Evolutionary conservation across 2,329 filamentous ascomycete genomes (phyloP).

Genomic region (Chaetomium olivaceum): DNA sequence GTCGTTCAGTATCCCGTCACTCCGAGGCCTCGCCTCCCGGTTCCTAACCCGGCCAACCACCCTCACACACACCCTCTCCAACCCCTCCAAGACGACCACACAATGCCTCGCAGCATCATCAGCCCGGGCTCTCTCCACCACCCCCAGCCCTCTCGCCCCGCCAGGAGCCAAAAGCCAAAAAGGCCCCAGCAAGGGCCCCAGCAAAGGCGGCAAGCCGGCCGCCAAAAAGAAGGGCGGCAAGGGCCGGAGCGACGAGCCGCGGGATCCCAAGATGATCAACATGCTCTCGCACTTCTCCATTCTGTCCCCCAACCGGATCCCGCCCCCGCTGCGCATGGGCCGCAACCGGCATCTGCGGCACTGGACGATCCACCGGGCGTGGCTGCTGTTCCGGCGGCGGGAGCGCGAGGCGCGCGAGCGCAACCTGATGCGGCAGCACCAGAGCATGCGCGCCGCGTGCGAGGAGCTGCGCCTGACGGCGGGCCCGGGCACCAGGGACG

Average conservation of each 20-base stretch:
- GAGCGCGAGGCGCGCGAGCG: slow-evolving; percentile 63
- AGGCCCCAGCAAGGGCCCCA: not conserved
- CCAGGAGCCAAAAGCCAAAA: slow-evolving; percentile 11
- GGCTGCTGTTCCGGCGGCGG: slow-evolving; percentile 76
- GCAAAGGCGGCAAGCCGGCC: slow-evolving; percentile 4
- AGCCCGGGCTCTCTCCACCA: slow-evolving; percentile 22
- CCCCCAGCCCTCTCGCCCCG: slow-evolving; percentile 7
- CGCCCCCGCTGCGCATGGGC: slow-evolving; percentile 78
- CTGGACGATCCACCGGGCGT: slow-evolving; percentile 98
- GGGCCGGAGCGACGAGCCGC: slow-evolving; percentile 22
- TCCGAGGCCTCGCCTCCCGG: slow-evolving; percentile 29
- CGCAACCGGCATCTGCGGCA: slow-evolving; percentile 86
- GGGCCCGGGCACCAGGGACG: slow-evolving; percentile 57
- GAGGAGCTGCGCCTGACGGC: slow-evolving; percentile 72
- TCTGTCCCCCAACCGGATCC: slow-evolving; percentile 39
- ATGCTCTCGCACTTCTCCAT: slow-evolving; percentile 39
- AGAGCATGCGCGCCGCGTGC: slow-evolving; percentile 80
- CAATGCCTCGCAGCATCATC: slow-evolving; percentile 15
- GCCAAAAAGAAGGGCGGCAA: slow-evolving; percentile 11
- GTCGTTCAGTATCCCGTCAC: slow-evolving; percentile 25
- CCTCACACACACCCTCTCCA: slow-evolving; percentile 5
- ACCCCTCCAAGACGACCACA: slow-evolving; percentile 3
- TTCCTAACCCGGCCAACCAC: slow-evolving; percentile 20
- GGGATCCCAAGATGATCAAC: slow-evolving; percentile 39
- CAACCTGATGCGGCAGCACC: slow-evolving; percentile 77